These are phyloP conservation scores for Phytophthora rubi DNA, from an alignment of 352 stramenopile species.

Conservation along the genomic window DNA sequence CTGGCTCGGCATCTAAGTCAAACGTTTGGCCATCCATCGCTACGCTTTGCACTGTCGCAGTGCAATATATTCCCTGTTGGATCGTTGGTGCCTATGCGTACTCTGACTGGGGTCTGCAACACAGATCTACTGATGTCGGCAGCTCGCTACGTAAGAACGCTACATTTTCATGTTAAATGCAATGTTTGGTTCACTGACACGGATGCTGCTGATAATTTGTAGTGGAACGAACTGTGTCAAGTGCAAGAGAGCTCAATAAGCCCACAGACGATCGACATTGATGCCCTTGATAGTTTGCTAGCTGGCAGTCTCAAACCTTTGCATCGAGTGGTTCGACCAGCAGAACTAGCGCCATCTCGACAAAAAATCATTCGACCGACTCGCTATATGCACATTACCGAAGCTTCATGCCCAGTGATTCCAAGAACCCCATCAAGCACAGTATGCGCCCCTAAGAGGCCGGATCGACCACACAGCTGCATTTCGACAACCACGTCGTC, in stretches of 20 bases:
- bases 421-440: constrained; percentile 11
- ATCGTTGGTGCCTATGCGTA: constrained; percentile 38
- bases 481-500: constrained; percentile 26
- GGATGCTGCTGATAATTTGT: neutral
- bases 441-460: constrained; percentile 31
- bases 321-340: constrained; percentile 4
- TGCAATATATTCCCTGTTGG: constrained; percentile 48
- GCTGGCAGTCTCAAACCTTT: constrained; percentile 31
- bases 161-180: neutral
- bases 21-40: constrained; percentile 51
- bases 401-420: constrained; percentile 21
- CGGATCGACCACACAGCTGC: constrained; percentile 40
- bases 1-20: constrained; percentile 49
- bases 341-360: constrained; percentile 5
- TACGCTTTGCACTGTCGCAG: constrained; percentile 60
- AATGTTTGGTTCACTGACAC: constrained; percentile 1
- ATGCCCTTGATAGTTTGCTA: constrained; percentile 63
- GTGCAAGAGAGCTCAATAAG: constrained; percentile 22
- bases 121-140: constrained; percentile 44
- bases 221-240: constrained; percentile 54
- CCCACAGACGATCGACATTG: constrained; percentile 55
- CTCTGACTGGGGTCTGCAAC: constrained; percentile 43
- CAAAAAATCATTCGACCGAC: constrained; percentile 18
- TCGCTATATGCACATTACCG: constrained; percentile 9
- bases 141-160: constrained; percentile 50